These are phyloP conservation scores for Tuber microsphaerosporum DNA, from an alignment of 495 filamentous ascomycete species.

Conservation along the genomic window DNA sequence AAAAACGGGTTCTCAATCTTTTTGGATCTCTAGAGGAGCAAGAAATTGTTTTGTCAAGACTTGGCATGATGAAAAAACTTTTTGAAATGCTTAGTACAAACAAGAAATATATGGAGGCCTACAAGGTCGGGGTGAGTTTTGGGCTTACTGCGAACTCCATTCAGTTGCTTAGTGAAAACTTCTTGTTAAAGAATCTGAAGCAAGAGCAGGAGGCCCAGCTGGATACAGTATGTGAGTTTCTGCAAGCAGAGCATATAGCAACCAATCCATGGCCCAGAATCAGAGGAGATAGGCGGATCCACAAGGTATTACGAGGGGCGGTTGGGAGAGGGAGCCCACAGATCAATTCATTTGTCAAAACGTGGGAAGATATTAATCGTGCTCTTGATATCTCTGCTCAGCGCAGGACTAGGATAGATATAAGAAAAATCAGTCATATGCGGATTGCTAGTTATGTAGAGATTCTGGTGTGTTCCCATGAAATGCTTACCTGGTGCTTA, in stretches of 20 bases:
- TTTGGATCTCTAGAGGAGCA: conserved; percentile 7
- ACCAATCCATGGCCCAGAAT: background rate
- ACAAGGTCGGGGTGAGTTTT: conserved; percentile 8
- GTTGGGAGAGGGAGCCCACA: no score
- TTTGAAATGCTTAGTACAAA: background rate
- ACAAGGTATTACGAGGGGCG: background rate
- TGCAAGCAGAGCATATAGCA: conserved; percentile 6
- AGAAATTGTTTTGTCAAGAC: conserved; percentile 5
- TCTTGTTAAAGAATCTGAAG: background rate
- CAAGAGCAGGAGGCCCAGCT: background rate
- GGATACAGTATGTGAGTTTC: conserved; percentile 3
- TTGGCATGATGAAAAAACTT: conserved; percentile 23
- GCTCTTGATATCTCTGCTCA: background rate
- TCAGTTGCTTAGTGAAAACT: conserved; percentile 3
- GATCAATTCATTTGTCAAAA: no score
- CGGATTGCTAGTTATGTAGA: conserved; percentile 7
- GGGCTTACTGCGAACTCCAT: conserved; percentile 19
- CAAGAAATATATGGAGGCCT: conserved; percentile 14
- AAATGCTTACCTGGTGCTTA: background rate
- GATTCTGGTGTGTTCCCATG: conserved; percentile 19
- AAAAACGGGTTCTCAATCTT: no score
- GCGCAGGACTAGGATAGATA: background rate
- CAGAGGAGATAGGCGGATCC: background rate
- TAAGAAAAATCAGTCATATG: no score
- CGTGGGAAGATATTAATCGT: no score